A percentile compares a stretch with the other conserved stretches of the same genome.
phyloP scores from a whole-genome alignment of 495 filamentous ascomycete species.

The Aspergillus affinis region DNA sequence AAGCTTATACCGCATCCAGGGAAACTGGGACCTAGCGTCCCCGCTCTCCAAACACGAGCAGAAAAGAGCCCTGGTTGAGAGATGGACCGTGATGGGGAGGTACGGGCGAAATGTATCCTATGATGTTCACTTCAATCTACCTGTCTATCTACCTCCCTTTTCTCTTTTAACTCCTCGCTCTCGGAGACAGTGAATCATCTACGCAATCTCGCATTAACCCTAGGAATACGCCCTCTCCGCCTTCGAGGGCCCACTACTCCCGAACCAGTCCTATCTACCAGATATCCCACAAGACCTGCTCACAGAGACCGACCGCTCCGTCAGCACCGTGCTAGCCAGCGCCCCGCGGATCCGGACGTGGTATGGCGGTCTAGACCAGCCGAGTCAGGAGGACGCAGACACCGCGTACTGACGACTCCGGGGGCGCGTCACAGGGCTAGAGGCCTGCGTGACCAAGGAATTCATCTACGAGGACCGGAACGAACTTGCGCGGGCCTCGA shows the following conservation, averaged over 20 bases:
- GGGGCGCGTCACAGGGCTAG: neutral
- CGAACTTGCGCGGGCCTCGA: conserved; percentile 5
- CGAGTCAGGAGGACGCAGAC: conserved; percentile 12
- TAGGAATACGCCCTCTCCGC: neutral
- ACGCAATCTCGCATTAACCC: no score
- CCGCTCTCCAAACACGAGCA: neutral
- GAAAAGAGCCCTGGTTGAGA: neutral
- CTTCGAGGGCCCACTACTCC: neutral
- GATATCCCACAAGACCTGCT: neutral
- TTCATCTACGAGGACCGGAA: conserved; percentile 13
- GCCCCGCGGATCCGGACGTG: conserved; percentile 18
- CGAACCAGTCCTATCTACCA: neutral
- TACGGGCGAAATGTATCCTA: neutral
- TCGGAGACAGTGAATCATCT: no score
- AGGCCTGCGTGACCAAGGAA: conserved; percentile 3
- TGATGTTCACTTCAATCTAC: neutral
- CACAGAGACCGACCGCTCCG: conserved; percentile 6
- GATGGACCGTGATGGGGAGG: neutral
- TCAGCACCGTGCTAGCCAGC: conserved; percentile 3
- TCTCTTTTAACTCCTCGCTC: no score
- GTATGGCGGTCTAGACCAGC: conserved; percentile 10
- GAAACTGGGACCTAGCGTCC: neutral
- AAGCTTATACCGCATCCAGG: no score
- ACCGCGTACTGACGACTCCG: conserved; percentile 8
- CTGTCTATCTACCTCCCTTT: neutral